Percentiles rank a stretch among this genome's conserved stretches.
Conservation (phyloP, 352 stramenopile genomes). For the Globisporangium radiosum region DNA sequence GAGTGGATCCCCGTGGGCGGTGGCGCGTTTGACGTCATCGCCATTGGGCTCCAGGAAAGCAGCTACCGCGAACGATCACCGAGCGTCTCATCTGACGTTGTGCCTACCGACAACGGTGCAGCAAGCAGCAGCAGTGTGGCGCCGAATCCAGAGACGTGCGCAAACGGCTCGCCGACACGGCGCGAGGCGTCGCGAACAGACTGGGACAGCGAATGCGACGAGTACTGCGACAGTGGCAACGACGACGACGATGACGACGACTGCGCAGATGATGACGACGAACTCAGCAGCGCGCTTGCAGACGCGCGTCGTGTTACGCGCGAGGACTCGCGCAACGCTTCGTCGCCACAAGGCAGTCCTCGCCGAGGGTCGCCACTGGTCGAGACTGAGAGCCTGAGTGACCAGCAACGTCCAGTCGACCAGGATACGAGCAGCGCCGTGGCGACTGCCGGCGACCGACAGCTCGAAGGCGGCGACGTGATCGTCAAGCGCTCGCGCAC, state of each 20-base stretch:
- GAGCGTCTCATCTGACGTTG: slow-evolving; percentile 1
- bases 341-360: background rate
- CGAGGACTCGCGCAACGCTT: background rate
- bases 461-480: slow-evolving; percentile 23
- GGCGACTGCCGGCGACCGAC: slow-evolving; percentile 5
- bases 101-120: background rate
- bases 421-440: background rate
- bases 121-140: background rate
- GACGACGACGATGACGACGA: slow-evolving; percentile 22
- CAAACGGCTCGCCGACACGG: background rate
- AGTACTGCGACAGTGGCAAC: slow-evolving; percentile 22
- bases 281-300: slow-evolving; percentile 13
- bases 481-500: slow-evolving; percentile 57
- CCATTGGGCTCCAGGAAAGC: slow-evolving; percentile 76
- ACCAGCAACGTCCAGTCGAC: background rate
- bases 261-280: slow-evolving; percentile 25
- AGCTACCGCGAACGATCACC: slow-evolving; percentile 51
- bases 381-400: background rate
- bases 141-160: background rate
- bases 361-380: background rate
- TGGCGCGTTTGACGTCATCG: slow-evolving; percentile 80
- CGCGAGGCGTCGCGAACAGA: slow-evolving; percentile 1
- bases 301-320: slow-evolving; percentile 2
- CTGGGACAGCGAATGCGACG: slow-evolving; percentile 21
- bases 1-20: slow-evolving; percentile 76